Evolutionary conservation across 2,329 filamentous ascomycete genomes (phyloP), one percentile per base, ranked within the genome.

Genomic region (Alternaria viburni): DNA sequence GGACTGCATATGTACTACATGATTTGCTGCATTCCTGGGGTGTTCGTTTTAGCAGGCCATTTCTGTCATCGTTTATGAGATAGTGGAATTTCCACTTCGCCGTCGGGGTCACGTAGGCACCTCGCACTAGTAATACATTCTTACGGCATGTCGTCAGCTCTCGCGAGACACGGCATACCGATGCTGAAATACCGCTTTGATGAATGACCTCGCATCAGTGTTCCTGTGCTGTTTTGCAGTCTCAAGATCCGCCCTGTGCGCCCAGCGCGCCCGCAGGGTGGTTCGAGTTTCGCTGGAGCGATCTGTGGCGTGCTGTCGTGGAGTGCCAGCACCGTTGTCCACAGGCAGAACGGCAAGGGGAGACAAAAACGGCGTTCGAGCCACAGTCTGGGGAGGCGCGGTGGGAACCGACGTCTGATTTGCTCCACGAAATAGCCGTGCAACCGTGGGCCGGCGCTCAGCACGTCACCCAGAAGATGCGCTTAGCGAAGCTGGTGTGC

Each of bases 11-110:
- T 66, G 73, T 68, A 73, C 68, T 19, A 75, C 75, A 55, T 69
- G 67, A 65, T 69, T 64, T 59, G 65, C 59, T 72, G 71, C 75
- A 77, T 77, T 69, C 68, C 66, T 69, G 68, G 70, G 64, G 44
- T 63, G 32, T 32, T 66, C 30, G 61, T 64, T 58, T 61, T 62
- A 23, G 17, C 57, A 56, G 43, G 45, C 41, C 28, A 59, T 65
- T 50, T 50, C 21, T 50, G 54, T 56, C 44, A 55, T 56, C 3
- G 54, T 10, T 57, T 58, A 44, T 21, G 43, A 45, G 44, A 44
- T 55, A 41, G 49, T 61, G 62, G 60, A 62, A 63, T 58, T 50
- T 44, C 19, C 26, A 36, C 26, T 46, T 46, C 17, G 17, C 30
- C 21, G 49, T n/a, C 25, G 45, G 21, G 46, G 54, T 62, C 30